A percentile compares a stretch with the other conserved stretches of the same genome.
phyloP scores from a whole-genome alignment of 1,139 yeast species.

The Hyphopichia wangnamkhiaoensis region DNA sequence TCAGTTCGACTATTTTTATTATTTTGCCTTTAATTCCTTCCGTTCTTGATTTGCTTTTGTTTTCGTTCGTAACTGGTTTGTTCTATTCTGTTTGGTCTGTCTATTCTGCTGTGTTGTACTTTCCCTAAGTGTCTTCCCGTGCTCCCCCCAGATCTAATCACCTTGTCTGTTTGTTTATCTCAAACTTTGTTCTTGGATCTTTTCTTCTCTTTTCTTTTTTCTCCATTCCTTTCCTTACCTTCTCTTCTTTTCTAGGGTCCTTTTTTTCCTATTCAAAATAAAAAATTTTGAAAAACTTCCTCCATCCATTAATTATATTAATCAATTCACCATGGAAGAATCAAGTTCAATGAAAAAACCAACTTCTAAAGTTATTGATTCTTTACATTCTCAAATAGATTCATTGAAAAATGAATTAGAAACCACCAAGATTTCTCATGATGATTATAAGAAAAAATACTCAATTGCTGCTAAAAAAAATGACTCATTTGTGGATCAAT shows the following conservation, averaged over 20 bases:
- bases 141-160: too few species aligned
- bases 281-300: background rate
- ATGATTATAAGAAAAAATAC: constrained; percentile 50
- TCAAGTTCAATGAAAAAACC: constrained; percentile 27
- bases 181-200: background rate
- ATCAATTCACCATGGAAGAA: constrained; percentile 11
- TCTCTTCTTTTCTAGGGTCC: background rate
- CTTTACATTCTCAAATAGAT: constrained; percentile 55
- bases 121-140: too few species aligned
- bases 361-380: constrained; percentile 57
- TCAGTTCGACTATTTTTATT: too few species aligned
- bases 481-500: constrained; percentile 62
- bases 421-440: constrained; percentile 37
- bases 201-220: too few species aligned
- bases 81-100: too few species aligned
- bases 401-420: constrained; percentile 53
- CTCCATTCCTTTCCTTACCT: background rate
- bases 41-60: too few species aligned
- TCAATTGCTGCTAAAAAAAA: constrained; percentile 50
- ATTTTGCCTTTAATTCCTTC: too few species aligned
- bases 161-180: too few species aligned
- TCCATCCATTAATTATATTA: background rate
- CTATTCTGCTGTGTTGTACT: too few species aligned
- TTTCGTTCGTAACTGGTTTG: too few species aligned
- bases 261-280: too few species aligned